phyloP scores from a whole-genome alignment of 176 grass and related monocot species.

The Triticum timopheevii region DNA sequence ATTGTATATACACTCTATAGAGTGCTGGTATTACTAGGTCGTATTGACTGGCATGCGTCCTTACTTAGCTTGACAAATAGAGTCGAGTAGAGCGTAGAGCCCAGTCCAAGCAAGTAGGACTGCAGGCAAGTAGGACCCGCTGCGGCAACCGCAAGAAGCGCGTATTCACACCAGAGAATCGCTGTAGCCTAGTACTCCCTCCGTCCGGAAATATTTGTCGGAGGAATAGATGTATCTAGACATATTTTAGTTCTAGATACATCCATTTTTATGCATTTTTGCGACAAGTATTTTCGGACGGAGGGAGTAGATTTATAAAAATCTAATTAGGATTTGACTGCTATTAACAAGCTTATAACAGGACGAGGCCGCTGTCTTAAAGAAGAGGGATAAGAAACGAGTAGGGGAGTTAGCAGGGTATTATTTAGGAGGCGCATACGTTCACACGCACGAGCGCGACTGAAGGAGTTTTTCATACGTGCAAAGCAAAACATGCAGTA shows the following conservation, averaged over 20 bases:
- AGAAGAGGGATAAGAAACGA: background rate
- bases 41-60: background rate
- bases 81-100: background rate
- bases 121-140: background rate
- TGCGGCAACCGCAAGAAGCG: background rate
- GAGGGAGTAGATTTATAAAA: background rate
- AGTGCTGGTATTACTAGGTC: background rate
- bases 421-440: background rate
- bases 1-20: too few relatives aligned
- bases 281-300: too few relatives aligned
- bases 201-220: too few relatives aligned
- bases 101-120: background rate
- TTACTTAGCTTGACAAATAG: background rate
- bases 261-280: too few relatives aligned
- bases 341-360: background rate
- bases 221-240: too few relatives aligned
- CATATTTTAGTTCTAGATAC: too few relatives aligned
- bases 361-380: background rate
- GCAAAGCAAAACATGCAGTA: background rate
- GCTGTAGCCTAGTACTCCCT: background rate
- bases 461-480: background rate
- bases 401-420: background rate
- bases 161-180: background rate
- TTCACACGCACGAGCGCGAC: background rate
- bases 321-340: background rate